phyloP scores from a whole-genome alignment of 2,329 filamentous ascomycete genomes.

The Nemania diffusa region DNA sequence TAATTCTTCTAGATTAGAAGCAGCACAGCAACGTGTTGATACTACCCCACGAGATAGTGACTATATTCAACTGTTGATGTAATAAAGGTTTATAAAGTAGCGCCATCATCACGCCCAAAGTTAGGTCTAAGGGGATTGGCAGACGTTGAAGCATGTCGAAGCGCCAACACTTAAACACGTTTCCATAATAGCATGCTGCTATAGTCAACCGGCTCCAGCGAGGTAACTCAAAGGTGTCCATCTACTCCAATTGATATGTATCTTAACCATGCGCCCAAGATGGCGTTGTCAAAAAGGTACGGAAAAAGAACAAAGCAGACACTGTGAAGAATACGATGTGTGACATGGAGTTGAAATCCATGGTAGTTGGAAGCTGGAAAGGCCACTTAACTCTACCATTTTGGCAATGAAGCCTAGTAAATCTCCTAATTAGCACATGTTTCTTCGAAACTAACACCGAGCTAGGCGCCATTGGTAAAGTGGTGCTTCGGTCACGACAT shows the following conservation, averaged over 20 bases:
- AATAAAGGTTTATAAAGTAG: neutral
- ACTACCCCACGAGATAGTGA: neutral
- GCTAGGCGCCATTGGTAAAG: conserved; percentile 7
- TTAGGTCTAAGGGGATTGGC: neutral
- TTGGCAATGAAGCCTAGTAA: conserved; percentile 19
- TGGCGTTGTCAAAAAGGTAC: conserved; percentile 19
- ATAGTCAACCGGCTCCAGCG: conserved; percentile 18
- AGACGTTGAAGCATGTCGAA: conserved; percentile 5
- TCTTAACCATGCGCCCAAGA: conserved; percentile 18
- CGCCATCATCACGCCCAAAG: neutral
- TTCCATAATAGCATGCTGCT: conserved; percentile 4
- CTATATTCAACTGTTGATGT: neutral
- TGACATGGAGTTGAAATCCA: conserved; percentile 15
- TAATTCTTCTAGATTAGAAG: neutral
- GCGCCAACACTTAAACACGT: conserved; percentile 17
- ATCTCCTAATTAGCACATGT: neutral
- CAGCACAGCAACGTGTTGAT: neutral
- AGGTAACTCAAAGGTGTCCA: neutral
- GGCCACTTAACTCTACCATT: conserved; percentile 13
- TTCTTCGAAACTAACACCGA: conserved; percentile 7
- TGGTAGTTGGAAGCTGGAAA: conserved; percentile 5
- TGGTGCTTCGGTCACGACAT: conserved; percentile 6
- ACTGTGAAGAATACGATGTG: conserved; percentile 25
- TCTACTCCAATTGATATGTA: neutral
- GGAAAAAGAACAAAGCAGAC: conserved; percentile 19